phyloP scores from a whole-genome alignment of 2,329 filamentous ascomycete genomes.

The Phaeosphaeriaceae sp. region DNA sequence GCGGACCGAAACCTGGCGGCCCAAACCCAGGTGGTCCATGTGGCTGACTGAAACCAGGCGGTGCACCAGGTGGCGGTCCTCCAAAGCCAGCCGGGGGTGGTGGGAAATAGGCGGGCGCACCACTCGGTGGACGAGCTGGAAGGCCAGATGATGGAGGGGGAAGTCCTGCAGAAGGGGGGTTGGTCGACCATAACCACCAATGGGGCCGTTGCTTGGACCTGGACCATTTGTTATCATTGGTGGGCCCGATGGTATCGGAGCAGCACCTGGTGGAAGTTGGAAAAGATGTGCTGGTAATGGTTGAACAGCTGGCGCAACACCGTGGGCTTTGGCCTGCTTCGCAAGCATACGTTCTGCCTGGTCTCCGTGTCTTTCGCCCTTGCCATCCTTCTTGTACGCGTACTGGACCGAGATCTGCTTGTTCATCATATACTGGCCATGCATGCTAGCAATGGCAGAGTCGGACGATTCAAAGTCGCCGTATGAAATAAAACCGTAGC shows the following conservation, averaged over 20 bases:
- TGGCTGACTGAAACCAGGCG: conserved; percentile 17
- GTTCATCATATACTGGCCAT: conserved; percentile 95
- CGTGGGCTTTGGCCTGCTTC: conserved; percentile 90
- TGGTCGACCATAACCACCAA: conserved; percentile 37
- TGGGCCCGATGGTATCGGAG: conserved; percentile 37
- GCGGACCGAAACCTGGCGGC: conserved; percentile 17
- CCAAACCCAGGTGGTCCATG: conserved; percentile 17
- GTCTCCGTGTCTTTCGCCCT: conserved; percentile 94
- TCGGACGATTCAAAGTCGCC: conserved; percentile 93
- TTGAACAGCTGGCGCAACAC: conserved; percentile 82
- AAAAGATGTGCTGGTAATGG: conserved; percentile 77
- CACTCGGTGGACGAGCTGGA: conserved; percentile 74
- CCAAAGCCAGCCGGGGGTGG: conserved; percentile 35
- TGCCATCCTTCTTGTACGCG: conserved; percentile 98
- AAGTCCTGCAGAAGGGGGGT: conserved; percentile 45
- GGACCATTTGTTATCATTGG: conserved; percentile 47
- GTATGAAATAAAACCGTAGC: conserved; percentile 95
- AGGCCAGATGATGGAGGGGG: conserved; percentile 65
- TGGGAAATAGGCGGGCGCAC: conserved; percentile 56
- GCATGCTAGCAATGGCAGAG: conserved; percentile 88
- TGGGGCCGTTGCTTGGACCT: conserved; percentile 8
- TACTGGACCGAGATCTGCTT: conserved; percentile 97
- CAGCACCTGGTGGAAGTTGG: conserved; percentile 38
- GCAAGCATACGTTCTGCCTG: conserved; percentile 91
- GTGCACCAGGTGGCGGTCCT: conserved; percentile 16